phyloP scores from a whole-genome alignment of 2,329 filamentous ascomycete species.

The Lachnellula willkommii region DNA sequence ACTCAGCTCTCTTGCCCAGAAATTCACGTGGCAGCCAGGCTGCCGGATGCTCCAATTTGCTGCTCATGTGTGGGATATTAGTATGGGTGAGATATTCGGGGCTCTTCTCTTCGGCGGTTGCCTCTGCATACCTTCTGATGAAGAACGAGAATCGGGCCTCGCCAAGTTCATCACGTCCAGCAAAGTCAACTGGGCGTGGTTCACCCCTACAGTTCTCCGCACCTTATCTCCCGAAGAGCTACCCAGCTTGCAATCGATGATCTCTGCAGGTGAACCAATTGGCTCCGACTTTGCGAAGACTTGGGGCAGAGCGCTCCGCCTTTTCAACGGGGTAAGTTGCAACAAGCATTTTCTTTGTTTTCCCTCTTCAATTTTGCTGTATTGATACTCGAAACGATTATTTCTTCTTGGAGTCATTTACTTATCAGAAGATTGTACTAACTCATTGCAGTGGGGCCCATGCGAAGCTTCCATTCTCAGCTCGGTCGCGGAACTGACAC shows the following conservation, averaged over 20 bases:
- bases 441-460: too few species aligned
- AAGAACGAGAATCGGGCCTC: not conserved
- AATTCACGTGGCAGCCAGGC: not conserved
- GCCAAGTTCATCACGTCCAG: not conserved
- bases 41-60: not conserved
- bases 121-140: conserved; percentile 6
- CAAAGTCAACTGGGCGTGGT: not conserved
- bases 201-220: not conserved
- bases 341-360: too few species aligned
- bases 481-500: too few species aligned
- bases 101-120: conserved; percentile 1
- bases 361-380: too few species aligned
- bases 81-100: not conserved
- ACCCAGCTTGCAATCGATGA: not conserved
- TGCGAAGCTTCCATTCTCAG: too few species aligned
- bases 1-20: not conserved
- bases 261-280: too few species aligned
- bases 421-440: too few species aligned
- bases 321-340: too few species aligned
- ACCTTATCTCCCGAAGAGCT: not conserved
- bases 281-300: too few species aligned
- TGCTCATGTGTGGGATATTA: not conserved
- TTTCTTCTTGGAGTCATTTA: too few species aligned
- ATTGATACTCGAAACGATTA: too few species aligned
- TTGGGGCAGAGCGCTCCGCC: too few species aligned